Evolutionary conservation across 2,329 filamentous ascomycete species (phyloP), one percentile per base, ranked within the genome.

Genomic region (Pseudogymnoascus pannorum): DNA sequence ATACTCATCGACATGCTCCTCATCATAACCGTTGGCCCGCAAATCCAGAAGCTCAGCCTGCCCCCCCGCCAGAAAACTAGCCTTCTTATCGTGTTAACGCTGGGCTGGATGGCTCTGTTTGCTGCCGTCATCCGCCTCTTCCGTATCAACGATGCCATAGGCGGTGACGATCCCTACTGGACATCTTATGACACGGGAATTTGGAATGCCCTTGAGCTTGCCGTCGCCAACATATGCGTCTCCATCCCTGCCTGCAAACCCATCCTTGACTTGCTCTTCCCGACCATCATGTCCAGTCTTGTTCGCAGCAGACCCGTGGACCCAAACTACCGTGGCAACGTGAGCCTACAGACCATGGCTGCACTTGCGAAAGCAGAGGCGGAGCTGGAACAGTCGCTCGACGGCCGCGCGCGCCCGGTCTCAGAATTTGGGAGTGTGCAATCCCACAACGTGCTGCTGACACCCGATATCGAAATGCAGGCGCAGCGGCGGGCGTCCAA

Each of bases 1-100:
- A 76, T 82, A 59, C 80, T 78, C 63, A 83, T 86, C 44, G 70
- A 20, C 82, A 85, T 63, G 9, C 80, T 2, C 78, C 78, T 75
- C 78, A 84, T 67, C 72, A 85, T 18, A 75, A 71, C 0, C 71
- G 85, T 5, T 81, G 83, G 0, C 4, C 75, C 74, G 22, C 75
- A 80, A 60, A 66, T 83, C 3, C 67, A 70, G 22, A 61, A 69
- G 0, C 71, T 82, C 5, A 74, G 76, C 2, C 62, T 82, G 18
- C 74, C 76, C 57, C 77, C 74, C 70, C 77, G 74, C 65, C 80
- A 78, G 69, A 82, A 81, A 70, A 42, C 78, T 14, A 74, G 77
- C 14, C 75, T 82, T 2, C 70, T 72, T 4, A 63, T 80, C 62
- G 81, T 83, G 78, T 81, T 83, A 29, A 51, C 44, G 22, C 44